These are phyloP conservation scores for Trypanosoma caninum DNA, from an alignment of 208 protist genomes.

Conservation along the genomic window DNA sequence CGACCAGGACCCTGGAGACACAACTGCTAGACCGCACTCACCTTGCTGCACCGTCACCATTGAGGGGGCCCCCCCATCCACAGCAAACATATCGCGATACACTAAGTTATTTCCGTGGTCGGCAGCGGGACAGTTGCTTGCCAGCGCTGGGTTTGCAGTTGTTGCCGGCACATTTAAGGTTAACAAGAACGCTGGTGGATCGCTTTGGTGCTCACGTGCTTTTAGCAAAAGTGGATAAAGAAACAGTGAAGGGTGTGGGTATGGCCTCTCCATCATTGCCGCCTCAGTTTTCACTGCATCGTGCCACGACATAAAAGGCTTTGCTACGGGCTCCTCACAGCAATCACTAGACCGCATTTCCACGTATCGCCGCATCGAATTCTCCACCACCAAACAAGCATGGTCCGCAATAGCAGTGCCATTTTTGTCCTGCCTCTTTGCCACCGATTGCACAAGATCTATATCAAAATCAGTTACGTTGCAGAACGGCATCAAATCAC, in stretches of 20 bases:
- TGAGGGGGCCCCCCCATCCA: neutral
- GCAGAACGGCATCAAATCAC: constrained; percentile 1
- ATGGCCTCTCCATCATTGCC: constrained; percentile 15
- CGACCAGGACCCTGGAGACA: neutral
- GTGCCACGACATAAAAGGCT: neutral
- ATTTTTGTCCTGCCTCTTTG: neutral
- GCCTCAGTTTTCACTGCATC: neutral
- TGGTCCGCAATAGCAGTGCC: constrained; percentile 1
- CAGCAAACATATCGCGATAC: constrained; percentile 8
- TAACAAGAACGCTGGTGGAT: constrained; percentile 13
- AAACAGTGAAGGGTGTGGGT: constrained; percentile 57
- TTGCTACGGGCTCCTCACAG: neutral
- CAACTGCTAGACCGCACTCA: constrained; percentile 35
- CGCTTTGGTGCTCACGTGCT: constrained; percentile 5
- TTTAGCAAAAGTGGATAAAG: constrained; percentile 29
- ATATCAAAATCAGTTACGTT: neutral
- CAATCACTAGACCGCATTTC: constrained; percentile 19
- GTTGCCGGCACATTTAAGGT: constrained; percentile 17
- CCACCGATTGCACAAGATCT: neutral
- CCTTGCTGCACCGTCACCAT: constrained; percentile 37
- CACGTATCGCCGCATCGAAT: constrained; percentile 19
- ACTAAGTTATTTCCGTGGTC: too few species aligned
- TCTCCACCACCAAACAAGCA: neutral
- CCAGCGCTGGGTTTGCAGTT: neutral
- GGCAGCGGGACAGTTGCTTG: neutral